These are phyloP conservation scores for Fomitopsis serialis DNA, from an alignment of 768 basidiomycete species.

Conservation along the genomic window DNA sequence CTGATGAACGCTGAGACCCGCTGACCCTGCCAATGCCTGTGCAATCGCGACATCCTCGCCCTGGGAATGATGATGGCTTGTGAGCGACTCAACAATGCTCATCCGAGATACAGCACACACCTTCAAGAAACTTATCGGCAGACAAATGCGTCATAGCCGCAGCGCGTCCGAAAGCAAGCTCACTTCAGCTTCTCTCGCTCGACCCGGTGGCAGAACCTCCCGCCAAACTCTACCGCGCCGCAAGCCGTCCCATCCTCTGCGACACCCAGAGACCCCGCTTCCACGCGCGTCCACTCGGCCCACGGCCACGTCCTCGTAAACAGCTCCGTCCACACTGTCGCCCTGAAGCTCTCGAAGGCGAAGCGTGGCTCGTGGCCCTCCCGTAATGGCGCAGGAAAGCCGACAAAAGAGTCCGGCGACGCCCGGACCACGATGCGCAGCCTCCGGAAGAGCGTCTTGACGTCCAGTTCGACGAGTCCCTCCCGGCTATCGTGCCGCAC, in stretches of 20 bases:
- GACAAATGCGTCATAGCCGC: neutral
- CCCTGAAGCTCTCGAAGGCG: constrained; percentile 21
- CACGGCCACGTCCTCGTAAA: constrained; percentile 15
- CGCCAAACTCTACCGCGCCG: constrained; percentile 17
- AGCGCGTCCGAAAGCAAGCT: too few relatives aligned
- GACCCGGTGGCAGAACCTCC: constrained; percentile 7
- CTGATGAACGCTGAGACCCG: neutral
- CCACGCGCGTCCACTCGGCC: constrained; percentile 16
- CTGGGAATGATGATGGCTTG: too few relatives aligned
- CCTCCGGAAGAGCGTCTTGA: constrained; percentile 11
- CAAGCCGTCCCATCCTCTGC: constrained; percentile 9
- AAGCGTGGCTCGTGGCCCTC: constrained; percentile 18
- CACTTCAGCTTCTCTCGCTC: neutral
- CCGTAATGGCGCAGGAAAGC: constrained; percentile 14
- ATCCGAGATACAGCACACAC: neutral
- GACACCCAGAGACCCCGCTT: constrained; percentile 12
- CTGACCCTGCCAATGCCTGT: neutral
- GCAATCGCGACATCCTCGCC: neutral
- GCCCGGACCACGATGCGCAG: constrained; percentile 14
- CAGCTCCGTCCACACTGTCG: constrained; percentile 7
- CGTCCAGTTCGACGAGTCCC: constrained; percentile 10
- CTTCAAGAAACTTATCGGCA: too few relatives aligned
- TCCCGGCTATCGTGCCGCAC: constrained; percentile 12
- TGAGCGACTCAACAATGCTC: too few relatives aligned
- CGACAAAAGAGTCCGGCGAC: constrained; percentile 15